Conservation (phyloP, 495 filamentous ascomycete genomes). For the Talaromyces nanjingensis region DNA sequence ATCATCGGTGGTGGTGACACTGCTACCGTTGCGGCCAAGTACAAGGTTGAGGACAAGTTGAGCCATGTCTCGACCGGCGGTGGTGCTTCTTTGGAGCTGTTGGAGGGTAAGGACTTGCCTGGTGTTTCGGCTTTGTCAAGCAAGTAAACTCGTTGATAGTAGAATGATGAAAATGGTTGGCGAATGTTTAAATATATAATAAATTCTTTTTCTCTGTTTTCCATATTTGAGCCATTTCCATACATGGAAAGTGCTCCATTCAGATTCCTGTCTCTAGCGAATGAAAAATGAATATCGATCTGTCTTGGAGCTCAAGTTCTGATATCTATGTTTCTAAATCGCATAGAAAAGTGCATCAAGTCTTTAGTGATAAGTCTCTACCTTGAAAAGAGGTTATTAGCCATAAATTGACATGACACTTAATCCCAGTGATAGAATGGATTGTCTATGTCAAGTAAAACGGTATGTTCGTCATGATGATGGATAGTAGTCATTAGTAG, state of each 20-base stretch:
- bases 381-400: not conserved
- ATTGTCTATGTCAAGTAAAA: not conserved
- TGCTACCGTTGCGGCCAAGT: slow-evolving; percentile 96
- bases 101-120: slow-evolving; percentile 96
- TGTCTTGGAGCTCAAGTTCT: not conserved
- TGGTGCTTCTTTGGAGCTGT: slow-evolving; percentile 87
- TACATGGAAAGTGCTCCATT: not conserved
- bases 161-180: not conserved
- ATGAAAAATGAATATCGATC: not conserved
- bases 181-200: not conserved
- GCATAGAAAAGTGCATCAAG: slow-evolving; percentile 4
- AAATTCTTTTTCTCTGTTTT: not conserved
- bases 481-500: slow-evolving; percentile 1
- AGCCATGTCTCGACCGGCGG: slow-evolving; percentile 97
- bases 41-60: slow-evolving; percentile 88
- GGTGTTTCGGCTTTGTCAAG: slow-evolving; percentile 91
- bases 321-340: not conserved
- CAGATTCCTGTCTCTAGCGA: not conserved
- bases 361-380: not conserved
- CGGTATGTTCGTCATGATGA: not conserved
- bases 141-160: slow-evolving; percentile 46
- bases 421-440: not conserved
- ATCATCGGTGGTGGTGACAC: slow-evolving; percentile 99
- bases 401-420: too few species aligned
- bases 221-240: not conserved